These are phyloP conservation scores for Alternaria arbusti DNA, from an alignment of 2,329 filamentous ascomycete genomes.

Conservation along the genomic window DNA sequence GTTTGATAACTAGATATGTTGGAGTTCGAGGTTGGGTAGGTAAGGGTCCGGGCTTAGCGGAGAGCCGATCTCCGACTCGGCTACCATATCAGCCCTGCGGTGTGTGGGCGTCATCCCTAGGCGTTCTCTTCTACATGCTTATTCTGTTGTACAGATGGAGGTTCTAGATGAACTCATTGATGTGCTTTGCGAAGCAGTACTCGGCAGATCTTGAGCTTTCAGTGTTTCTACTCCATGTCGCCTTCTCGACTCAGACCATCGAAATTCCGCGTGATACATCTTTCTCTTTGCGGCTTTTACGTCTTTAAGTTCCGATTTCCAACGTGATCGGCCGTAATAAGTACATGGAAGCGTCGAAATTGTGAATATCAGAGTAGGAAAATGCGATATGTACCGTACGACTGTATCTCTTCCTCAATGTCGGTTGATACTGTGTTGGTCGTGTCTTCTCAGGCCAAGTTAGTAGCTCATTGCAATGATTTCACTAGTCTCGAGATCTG, in stretches of 20 bases:
- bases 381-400: not conserved
- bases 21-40: not conserved
- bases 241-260: not conserved
- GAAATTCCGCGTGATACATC: not conserved
- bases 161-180: not conserved
- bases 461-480: not conserved
- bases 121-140: not conserved
- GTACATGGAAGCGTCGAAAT: not conserved
- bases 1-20: not conserved
- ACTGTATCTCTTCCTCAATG: not conserved
- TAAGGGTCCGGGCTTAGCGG: constrained; percentile 13
- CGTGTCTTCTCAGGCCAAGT: not conserved
- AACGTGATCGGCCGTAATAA: not conserved
- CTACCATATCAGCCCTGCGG: not conserved
- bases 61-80: constrained; percentile 17
- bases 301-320: not conserved
- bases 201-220: not conserved
- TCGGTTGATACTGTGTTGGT: not conserved
- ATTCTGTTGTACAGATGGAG: not conserved
- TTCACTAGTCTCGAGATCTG: not conserved
- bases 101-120: not conserved
- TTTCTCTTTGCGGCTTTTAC: not conserved
- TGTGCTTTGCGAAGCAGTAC: not conserved
- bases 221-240: not conserved
- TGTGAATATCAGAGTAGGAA: not conserved